These are phyloP conservation scores for Hypoxylon fuscum DNA, from an alignment of 495 filamentous ascomycete species.

Conservation along the genomic window DNA sequence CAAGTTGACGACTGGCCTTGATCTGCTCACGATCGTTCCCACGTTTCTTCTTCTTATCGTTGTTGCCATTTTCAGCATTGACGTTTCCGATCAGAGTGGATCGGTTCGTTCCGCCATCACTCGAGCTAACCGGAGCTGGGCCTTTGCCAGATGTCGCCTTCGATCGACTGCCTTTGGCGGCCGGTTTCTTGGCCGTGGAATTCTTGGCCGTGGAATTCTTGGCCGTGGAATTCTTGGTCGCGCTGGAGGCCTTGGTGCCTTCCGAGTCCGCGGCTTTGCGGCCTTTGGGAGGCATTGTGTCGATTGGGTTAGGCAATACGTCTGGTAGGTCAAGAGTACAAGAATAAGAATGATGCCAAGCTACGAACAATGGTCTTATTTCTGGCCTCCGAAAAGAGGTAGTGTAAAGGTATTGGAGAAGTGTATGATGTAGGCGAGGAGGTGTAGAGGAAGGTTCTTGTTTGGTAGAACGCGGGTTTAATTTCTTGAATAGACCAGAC, in stretches of 20 bases:
- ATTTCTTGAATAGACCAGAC: neutral
- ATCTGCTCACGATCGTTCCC: neutral
- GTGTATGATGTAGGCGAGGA: too few species aligned
- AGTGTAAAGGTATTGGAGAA: too few species aligned
- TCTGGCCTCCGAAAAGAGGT: neutral
- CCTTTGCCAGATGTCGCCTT: neutral
- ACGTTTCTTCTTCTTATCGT: neutral
- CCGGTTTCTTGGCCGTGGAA: too few species aligned
- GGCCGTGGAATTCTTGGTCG: conserved; percentile 8
- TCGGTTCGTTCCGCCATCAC: neutral
- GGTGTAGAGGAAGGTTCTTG: too few species aligned
- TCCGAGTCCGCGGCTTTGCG: conserved; percentile 12
- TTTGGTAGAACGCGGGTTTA: too few species aligned
- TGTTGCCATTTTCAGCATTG: too few species aligned
- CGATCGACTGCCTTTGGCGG: too few species aligned
- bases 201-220: too few species aligned
- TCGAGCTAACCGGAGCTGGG: neutral
- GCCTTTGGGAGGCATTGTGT: conserved; percentile 27
- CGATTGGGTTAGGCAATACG: neutral
- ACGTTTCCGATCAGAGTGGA: neutral
- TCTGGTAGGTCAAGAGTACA: neutral
- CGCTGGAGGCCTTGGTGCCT: conserved; percentile 11
- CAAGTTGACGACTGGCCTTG: neutral
- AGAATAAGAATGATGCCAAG: neutral
- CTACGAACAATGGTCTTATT: neutral